Base-by-base conservation (phyloP, 257 asterid genomes). In the Thymus quinquecostatus region DNA sequence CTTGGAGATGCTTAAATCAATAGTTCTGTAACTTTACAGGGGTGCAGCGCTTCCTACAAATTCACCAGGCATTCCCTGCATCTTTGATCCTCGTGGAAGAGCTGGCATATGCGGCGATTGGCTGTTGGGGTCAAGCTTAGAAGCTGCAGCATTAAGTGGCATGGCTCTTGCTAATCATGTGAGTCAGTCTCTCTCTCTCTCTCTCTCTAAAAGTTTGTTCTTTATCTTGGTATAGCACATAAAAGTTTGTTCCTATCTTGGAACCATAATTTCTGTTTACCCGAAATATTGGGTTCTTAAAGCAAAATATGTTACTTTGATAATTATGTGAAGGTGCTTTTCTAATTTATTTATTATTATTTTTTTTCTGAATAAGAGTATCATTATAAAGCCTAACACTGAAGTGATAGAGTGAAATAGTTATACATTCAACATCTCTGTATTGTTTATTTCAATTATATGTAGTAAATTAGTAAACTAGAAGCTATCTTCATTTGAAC, bases 91-190 rank as follows among this genome's bases (percentile, higher is more conserved):
- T 59, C 86, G 32, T 65, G 98, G 98, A 82, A 85, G 98, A 77
- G 95, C 97, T 58, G 98, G 98, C 78, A 87, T 94, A 60, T 94
- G 98, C 58, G 98, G 98, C 72, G 98, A 94, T 81, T 94, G 97
- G 98, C 85, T 94, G 62, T 69, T 87, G 70, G 98, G 98, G 27
- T 94, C 97, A 66, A 94, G 91, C 79, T 66, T 94, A 78, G 98
- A 94, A 81, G 83, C 96, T 75, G 94, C 98, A 69, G 97, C 96
- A 45, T 81, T 89, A 78, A 94, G 98, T 75, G 98, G 98, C 80
- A 87, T 91, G 80, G 88, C 91, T 79, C 91, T 94, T 66, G 98
- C 97, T 82, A 86, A 94, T 86, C 96, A 89, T 78, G 98, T 77
- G 83, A 88, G 84, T 78, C 51, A 30, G 60, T 43, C 73, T 10